Conservation (phyloP, 306 rosid species). For the Psophocarpus tetragonolobus region DNA sequence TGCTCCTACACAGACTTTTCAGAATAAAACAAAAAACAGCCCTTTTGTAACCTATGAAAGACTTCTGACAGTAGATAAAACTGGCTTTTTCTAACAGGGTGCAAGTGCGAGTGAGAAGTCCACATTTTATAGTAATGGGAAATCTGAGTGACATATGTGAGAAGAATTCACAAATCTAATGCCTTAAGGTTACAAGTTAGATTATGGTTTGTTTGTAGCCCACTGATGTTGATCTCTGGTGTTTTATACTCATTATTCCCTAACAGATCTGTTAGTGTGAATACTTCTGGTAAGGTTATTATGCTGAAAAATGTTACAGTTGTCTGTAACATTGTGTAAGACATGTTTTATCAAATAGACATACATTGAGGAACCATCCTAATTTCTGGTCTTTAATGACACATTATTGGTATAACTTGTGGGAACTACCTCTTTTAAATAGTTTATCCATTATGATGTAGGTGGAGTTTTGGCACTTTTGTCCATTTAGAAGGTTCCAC, state of each 20-base stretch:
- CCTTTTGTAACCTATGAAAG: too few relatives aligned
- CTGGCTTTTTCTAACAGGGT: too few relatives aligned
- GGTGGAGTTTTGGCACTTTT: background rate
- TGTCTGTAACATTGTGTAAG: background rate
- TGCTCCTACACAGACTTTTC: too few relatives aligned
- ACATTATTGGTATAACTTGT: background rate
- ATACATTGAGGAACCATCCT: background rate
- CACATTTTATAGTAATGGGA: background rate
- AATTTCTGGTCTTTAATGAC: background rate
- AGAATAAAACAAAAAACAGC: too few relatives aligned
- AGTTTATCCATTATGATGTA: conserved; percentile 5
- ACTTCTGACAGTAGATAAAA: too few relatives aligned
- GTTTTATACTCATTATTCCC: background rate
- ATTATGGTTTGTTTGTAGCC: background rate
- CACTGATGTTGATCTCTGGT: background rate
- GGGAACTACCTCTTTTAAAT: background rate
- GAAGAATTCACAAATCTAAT: background rate
- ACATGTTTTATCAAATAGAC: conserved; percentile 12
- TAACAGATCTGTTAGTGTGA: background rate
- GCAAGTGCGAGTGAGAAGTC: background rate
- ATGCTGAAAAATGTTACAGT: background rate
- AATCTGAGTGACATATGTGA: background rate
- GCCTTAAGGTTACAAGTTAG: background rate
- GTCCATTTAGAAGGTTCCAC: conserved; percentile 5
- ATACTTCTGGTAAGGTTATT: conserved; percentile 5